Evolutionary conservation across 2,329 filamentous ascomycete species (phyloP).

Genomic region (Cadophora malorum): DNA sequence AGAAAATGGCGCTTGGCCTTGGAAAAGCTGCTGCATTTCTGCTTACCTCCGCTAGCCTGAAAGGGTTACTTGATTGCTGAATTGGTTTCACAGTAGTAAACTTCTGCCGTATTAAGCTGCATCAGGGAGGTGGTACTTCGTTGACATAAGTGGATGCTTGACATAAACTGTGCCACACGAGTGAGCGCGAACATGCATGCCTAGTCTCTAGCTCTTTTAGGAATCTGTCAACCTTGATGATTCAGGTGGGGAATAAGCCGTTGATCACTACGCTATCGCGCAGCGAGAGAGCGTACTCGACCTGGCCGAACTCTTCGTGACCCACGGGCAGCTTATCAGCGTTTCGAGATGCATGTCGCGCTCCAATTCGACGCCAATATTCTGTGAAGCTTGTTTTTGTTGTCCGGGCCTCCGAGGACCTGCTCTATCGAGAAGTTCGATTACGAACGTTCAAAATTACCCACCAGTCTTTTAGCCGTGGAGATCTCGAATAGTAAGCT

Average conservation of each 20-base stretch:
- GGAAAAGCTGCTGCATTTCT: not conserved
- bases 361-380: not conserved
- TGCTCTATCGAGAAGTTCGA: not conserved
- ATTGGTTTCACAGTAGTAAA: not conserved
- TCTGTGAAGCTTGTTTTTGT: not conserved
- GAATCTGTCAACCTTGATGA: not conserved
- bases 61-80: not conserved
- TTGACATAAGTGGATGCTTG: slow-evolving; percentile 3
- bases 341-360: not conserved
- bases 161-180: slow-evolving; percentile 3
- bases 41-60: not conserved
- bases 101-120: not conserved
- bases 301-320: not conserved
- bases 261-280: not conserved
- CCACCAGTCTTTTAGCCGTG: not conserved
- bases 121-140: slow-evolving; percentile 2
- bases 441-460: not conserved
- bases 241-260: not conserved
- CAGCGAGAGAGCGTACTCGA: not conserved
- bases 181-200: slow-evolving; percentile 1
- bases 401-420: not conserved
- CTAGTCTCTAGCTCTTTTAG: not conserved
- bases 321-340: not conserved
- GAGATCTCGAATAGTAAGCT: not conserved
- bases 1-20: not conserved